A percentile compares a stretch with the other conserved stretches of the same genome.
Conservation (phyloP, 2,329 filamentous ascomycete genomes). For the Botrytis galanthina region DNA sequence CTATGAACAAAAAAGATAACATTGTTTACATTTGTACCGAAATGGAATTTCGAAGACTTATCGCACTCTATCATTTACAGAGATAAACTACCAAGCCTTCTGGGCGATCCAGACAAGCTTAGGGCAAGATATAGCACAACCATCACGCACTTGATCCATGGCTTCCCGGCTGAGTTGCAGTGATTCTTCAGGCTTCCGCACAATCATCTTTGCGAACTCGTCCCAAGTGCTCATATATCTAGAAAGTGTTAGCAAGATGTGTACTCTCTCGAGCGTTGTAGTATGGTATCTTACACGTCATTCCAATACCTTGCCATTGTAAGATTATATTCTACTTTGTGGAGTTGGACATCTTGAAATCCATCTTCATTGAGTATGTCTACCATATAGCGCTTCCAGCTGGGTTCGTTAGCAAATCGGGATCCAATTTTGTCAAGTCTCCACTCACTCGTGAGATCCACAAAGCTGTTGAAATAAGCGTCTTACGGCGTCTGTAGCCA, state of each 20-base stretch:
- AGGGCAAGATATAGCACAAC: not conserved
- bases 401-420: not conserved
- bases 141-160: conserved; percentile 1
- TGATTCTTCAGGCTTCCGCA: not conserved
- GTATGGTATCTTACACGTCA: not conserved
- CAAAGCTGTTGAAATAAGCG: not conserved
- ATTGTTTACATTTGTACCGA: not conserved
- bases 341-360: not conserved
- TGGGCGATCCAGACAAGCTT: not conserved
- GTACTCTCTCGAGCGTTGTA: fast-evolving
- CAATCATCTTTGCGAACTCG: not conserved
- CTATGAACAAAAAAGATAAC: not conserved
- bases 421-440: not conserved
- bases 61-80: not conserved
- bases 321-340: not conserved
- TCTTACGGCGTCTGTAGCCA: not conserved
- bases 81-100: not conserved
- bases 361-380: not conserved
- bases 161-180: not conserved
- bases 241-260: not conserved
- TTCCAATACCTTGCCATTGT: not conserved
- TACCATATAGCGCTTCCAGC: not conserved
- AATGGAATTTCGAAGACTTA: not conserved
- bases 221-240: not conserved
- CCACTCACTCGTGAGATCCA: not conserved